Base-by-base conservation (phyloP, 148 eudicot genomes). In the Chenopodium suecicum region DNA sequence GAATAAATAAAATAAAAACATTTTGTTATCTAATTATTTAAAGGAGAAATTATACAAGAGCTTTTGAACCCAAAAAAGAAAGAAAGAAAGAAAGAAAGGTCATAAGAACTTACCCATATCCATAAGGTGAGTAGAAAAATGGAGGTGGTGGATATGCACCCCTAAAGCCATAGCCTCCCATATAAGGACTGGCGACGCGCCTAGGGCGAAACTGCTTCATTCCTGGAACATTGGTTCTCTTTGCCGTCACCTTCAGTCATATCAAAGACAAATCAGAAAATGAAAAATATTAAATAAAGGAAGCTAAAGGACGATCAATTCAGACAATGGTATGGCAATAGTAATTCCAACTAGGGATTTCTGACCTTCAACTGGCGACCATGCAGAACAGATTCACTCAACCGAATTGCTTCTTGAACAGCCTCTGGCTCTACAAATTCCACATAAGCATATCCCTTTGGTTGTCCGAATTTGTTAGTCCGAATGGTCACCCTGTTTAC, bases 381-480 rank as follows among this genome's bases (percentile, higher is more conserved):
- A 83, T 91, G 98, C 48, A 94, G 89, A 86, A 91, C 96, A 70
- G 98, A 90, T 80, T 94, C 98, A 81, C 87, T 92, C 79, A 94
- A 88, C 63, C 87, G 89, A 11, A 94, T 80, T 78, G 98, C 98
- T 79, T 91, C 91, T 81, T 92, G 96, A 79, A 90, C 90, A 82
- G 96, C 98, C 31, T 89, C 95, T n/a, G 89, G 73, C 88, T 94
- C 98, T 41, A 92, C 80, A 73, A 94, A 94, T 80, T 94, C 98
- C 75, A 94, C 95, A 78, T 94, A 94, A 34, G 98, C 98, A 85
- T 90, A 94, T 41, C 98, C 98, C 85, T 92, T 94, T 37, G 98
- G 98, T 78, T 94, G 98, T 70, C 98, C 95, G 84, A 70, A 92
- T 83, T 94, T 94, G 82, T 87, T 87, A 20, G 93, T 91, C 75